phyloP scores from a whole-genome alignment of 441 rosid species.

The Brassica balearica region DNA sequence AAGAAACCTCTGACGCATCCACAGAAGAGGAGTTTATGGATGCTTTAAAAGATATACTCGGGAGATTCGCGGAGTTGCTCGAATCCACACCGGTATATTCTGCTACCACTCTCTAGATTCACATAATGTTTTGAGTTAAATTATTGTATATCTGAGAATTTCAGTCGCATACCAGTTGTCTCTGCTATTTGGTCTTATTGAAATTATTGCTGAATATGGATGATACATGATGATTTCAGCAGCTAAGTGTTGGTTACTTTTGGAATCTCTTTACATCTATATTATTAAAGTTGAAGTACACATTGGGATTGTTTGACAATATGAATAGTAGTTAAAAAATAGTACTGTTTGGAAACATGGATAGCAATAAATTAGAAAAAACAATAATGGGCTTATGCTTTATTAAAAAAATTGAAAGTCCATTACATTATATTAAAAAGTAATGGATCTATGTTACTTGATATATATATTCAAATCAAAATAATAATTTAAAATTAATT shows the following conservation, averaged over 20 bases:
- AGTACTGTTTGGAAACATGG: no score
- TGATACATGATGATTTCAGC: neutral
- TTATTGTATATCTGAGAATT: conserved; percentile 30
- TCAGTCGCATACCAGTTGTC: conserved; percentile 3
- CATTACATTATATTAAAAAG: no score
- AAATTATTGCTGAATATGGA: conserved; percentile 1
- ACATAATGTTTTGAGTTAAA: neutral
- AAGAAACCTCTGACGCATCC: conserved; percentile 43
- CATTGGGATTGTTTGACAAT: no score
- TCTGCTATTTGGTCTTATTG: neutral
- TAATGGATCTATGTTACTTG: no score
- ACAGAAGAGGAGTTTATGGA: conserved; percentile 39
- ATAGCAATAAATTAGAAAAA: no score
- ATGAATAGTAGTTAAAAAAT: no score
- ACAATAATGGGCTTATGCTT: no score
- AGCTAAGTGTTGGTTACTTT: neutral
- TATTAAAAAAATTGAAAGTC: no score
- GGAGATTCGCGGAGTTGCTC: conserved; percentile 65
- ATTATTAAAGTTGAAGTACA: no score
- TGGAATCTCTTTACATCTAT: neutral
- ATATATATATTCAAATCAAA: no score
- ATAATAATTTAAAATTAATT: no score
- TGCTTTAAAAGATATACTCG: conserved; percentile 54
- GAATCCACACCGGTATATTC: conserved; percentile 60
- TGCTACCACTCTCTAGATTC: conserved; percentile 24